phyloP scores from a whole-genome alignment of 2,329 filamentous ascomycete genomes.

The Atkinsonella hypoxylon region DNA sequence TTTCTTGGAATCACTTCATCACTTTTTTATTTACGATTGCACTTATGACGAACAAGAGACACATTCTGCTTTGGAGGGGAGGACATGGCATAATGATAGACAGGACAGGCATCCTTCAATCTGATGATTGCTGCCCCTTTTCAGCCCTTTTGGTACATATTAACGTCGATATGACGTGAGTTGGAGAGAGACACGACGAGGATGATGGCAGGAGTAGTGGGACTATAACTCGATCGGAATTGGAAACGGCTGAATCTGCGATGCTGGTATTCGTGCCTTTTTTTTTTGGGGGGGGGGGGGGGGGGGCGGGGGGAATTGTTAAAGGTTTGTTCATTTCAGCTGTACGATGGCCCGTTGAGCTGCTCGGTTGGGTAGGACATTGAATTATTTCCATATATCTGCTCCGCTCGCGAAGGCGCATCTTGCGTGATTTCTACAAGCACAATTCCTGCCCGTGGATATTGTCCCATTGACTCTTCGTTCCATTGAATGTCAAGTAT shows the following conservation, averaged over 20 bases:
- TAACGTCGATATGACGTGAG: conserved; percentile 1
- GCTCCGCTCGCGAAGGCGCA: not conserved
- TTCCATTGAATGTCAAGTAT: not conserved
- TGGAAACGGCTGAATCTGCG: conserved; percentile 5
- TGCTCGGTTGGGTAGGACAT: conserved; percentile 12
- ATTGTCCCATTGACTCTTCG: not conserved
- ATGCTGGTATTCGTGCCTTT: conserved; percentile 1
- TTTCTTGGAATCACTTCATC: conserved; percentile 15
- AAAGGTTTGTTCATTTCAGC: not conserved
- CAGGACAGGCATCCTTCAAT: conserved; percentile 6
- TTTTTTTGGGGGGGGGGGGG: too few species aligned
- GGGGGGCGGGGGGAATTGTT: too few species aligned
- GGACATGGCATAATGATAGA: conserved; percentile 2
- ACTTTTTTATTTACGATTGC: conserved; percentile 24
- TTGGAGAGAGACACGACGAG: not conserved
- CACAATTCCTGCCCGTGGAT: not conserved
- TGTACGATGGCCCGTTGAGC: conserved; percentile 4
- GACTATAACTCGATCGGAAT: conserved; percentile 3
- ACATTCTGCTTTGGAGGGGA: conserved; percentile 1
- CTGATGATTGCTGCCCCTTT: not conserved
- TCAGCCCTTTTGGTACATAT: conserved; percentile 9
- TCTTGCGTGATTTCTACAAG: not conserved
- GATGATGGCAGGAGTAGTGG: conserved; percentile 4
- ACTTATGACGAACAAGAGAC: conserved; percentile 15
- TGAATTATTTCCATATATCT: conserved; percentile 9